Conservation (phyloP, 2,329 filamentous ascomycete genomes). For the Penicillium digitatum region DNA sequence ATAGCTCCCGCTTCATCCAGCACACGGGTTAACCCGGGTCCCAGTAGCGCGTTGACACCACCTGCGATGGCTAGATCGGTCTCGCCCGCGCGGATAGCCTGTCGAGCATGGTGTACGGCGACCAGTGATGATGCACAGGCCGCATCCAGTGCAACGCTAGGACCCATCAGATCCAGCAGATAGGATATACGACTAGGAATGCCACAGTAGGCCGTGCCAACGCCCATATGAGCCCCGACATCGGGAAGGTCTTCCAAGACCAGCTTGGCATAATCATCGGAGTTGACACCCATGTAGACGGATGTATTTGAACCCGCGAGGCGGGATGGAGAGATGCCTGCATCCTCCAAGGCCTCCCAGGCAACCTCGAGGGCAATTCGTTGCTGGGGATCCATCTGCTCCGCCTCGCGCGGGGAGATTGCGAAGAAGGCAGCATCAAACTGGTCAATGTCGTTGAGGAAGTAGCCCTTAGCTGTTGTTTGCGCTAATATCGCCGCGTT, state of each 20-base stretch:
- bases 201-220: background rate
- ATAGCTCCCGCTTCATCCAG: conserved; percentile 28
- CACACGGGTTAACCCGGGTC: conserved; percentile 34
- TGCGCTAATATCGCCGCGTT: background rate
- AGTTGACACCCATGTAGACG: conserved; percentile 1
- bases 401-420: background rate
- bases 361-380: background rate
- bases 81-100: background rate
- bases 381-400: background rate
- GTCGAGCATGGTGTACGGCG: conserved; percentile 9
- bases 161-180: conserved; percentile 24
- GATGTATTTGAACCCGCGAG: background rate
- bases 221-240: conserved; percentile 35
- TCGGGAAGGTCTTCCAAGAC: conserved; percentile 38
- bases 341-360: background rate
- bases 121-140: conserved; percentile 26
- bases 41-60: conserved; percentile 19
- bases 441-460: background rate
- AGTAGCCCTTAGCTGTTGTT: background rate
- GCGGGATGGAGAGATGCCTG: background rate
- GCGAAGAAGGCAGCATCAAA: background rate
- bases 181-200: conserved; percentile 30
- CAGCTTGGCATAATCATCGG: conserved; percentile 37
- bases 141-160: conserved; percentile 23
- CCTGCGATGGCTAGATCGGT: background rate